Evolutionary conservation across 805 yeast species (phyloP), one percentile per base, ranked within the genome.

Genomic region (Cyberlindnera meyerae): DNA sequence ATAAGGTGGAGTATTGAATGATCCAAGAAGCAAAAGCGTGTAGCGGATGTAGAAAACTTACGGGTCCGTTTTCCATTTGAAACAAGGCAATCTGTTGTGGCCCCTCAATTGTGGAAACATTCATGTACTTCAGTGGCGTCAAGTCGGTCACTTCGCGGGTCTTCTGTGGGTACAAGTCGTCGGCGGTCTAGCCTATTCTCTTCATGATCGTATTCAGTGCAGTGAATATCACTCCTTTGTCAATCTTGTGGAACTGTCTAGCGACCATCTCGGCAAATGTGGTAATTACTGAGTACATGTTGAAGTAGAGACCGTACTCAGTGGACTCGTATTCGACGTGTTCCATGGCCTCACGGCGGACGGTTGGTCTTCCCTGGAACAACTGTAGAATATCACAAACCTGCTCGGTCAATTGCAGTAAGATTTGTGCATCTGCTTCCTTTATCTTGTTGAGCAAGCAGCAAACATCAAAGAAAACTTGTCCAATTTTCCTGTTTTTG

Each of bases 251-350:
- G 8, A 75, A 56, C 5, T 75, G 58, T 40, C 67, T 73, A 0
- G 79, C 71, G 11, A 77, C 61, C 40, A 64, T 63, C 40, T 77
- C 82, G 0, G 74, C 70, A 46, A 77, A 71, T 41, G 82, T 81
- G 8, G 81, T 70, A 0, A 85, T 69, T 4, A 79, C 83, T 36
- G 84, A 79, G 40, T 79, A 57, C 37, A 54, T 54, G 31, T 56
- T 55, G 43, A 56, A 58, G 34, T 54, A 58, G 6, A 57, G 24
- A 1, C 55, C 54, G 31, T 50, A 93, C 34, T 85, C 90, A 22
- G 84, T 85, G 30, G 79, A 79, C 54, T 90, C 98, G 55, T 83
- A 93, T 54, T 89, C 96, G 8, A 90, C 88, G 57, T 90, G 98
- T 41, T 76, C 80, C 6, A 72, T 67, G 4, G 77, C 75, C 52